Evolutionary conservation across 2,329 filamentous ascomycete genomes (phyloP).

Genomic region (Lasiodiplodia sp.): DNA sequence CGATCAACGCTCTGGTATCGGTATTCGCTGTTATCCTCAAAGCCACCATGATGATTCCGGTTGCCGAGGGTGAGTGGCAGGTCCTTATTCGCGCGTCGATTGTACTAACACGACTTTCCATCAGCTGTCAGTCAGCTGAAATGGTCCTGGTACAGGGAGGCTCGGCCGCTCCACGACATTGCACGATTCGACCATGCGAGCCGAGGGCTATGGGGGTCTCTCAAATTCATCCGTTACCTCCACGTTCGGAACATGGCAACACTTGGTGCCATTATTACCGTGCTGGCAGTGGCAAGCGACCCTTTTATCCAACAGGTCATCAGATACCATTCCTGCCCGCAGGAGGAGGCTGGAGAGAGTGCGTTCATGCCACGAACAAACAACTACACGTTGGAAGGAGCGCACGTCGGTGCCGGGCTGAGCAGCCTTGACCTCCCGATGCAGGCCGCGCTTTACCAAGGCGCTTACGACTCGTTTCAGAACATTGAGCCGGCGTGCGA

Average conservation of each 20-base stretch:
- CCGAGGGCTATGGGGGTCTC: slow-evolving; percentile 1
- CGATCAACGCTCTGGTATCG: slow-evolving; percentile 7
- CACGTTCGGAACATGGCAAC: neutral
- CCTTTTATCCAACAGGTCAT: slow-evolving; percentile 18
- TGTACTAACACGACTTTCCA: neutral
- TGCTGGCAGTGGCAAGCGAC: slow-evolving; percentile 10
- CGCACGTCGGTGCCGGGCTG: neutral
- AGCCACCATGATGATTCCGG: slow-evolving; percentile 12
- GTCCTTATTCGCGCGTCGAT: neutral
- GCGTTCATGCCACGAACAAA: slow-evolving; percentile 1
- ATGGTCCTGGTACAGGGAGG: slow-evolving; percentile 13
- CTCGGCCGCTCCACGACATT: slow-evolving; percentile 6
- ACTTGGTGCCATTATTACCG: slow-evolving; percentile 2
- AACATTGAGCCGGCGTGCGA: neutral
- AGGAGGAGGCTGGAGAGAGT: neutral
- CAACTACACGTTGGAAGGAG: slow-evolving; percentile 2
- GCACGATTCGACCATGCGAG: slow-evolving; percentile 13
- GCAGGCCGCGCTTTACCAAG: neutral
- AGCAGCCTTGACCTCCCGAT: slow-evolving; percentile 1
- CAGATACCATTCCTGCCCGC: slow-evolving; percentile 6
- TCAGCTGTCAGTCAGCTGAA: slow-evolving; percentile 9
- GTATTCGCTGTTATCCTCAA: slow-evolving; percentile 17
- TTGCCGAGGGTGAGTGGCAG: neutral
- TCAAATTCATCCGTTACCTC: neutral
- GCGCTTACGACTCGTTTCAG: neutral